Base-by-base conservation (phyloP, 2,329 filamentous ascomycete species). In the Rhynchosporium graminicola region DNA sequence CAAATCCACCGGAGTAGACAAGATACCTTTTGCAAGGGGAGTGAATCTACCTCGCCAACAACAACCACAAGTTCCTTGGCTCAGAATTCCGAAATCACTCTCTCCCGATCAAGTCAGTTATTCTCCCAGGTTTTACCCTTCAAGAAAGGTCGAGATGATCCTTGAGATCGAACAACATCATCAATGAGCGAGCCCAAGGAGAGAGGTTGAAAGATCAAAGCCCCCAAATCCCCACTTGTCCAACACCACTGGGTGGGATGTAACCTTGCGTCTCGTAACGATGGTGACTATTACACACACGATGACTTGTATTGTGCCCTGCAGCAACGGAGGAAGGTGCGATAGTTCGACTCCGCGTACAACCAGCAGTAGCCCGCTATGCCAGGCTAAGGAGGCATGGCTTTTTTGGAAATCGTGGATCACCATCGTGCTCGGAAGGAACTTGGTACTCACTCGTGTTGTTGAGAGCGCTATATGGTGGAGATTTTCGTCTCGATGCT, bases 231-330 rank as follows among this genome's bases (percentile, higher is more conserved):
- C 26, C 45, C 45, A 47, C 45, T 28, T 26, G 45, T 20, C 45
- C n/a, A 46, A n/a, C 26, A 48, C 46, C 28, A 31, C 46, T 31
- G 26, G 46, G 28, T 48, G 46, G 20, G 46, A 48, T 48, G 46
- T 26, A 20, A 48, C 46, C 46, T 48, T 48, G 46, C 46, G 9
- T 48, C 46, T 48, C 46, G 46, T 31, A 20, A n/a, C 46, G 46
- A 26, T 48, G 26, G 46, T 48, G 46, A 48, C 46, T 28, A 48
- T 48, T 48, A 48, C 46, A 26, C 46, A 48, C 46, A 48, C 28
- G 28, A 29, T 13, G 26, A 26, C 46, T 48, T 48, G 29, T 48
- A 48, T 48, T 48, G 12, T 26, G 46, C 46, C 46, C 10, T 29
- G 26, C 26, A 26, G 46, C 12, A 29, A 31, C 8, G 10, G 28